A percentile compares a stretch with the other conserved stretches of the same genome.
These are phyloP conservation scores for Meyerozyma athensensis DNA, from an alignment of 1,139 yeast genomes.

Conservation along the genomic window DNA sequence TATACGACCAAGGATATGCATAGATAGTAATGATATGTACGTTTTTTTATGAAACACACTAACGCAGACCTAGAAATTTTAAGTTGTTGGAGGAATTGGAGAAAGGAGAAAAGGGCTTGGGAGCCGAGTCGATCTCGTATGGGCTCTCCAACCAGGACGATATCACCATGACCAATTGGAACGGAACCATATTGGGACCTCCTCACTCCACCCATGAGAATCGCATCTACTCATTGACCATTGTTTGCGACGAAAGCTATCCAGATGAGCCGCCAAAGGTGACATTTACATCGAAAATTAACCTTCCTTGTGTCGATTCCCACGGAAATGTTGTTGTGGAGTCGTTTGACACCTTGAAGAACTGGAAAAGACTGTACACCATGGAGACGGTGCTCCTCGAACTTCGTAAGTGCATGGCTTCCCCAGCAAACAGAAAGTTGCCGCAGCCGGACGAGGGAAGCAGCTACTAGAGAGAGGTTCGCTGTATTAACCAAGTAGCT, in stretches of 20 bases:
- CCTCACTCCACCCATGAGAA: slow-evolving; percentile 94
- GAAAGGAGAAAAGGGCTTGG: slow-evolving; percentile 96
- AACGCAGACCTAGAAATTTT: slow-evolving; percentile 79
- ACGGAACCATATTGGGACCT: slow-evolving; percentile 94
- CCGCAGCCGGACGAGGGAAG: slow-evolving; percentile 91
- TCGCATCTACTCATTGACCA: slow-evolving; percentile 78
- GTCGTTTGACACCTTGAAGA: slow-evolving; percentile 64
- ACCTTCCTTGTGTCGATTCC: slow-evolving; percentile 81
- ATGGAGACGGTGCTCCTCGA: slow-evolving; percentile 91
- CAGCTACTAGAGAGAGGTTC: slow-evolving; percentile 42
- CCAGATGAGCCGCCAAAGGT: slow-evolving; percentile 89
- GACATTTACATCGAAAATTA: slow-evolving; percentile 73
- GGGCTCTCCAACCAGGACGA: slow-evolving; percentile 88
- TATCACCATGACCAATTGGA: slow-evolving; percentile 90
- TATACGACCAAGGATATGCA: too few relatives aligned
- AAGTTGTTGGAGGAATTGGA: slow-evolving; percentile 92
- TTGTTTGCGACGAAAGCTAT: slow-evolving; percentile 78
- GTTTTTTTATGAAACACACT: too few relatives aligned
- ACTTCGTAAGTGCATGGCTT: slow-evolving; percentile 80
- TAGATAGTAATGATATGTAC: not conserved
- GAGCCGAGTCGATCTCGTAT: slow-evolving; percentile 94
- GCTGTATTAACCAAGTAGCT: too few relatives aligned
- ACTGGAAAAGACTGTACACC: slow-evolving; percentile 85
- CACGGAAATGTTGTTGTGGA: slow-evolving; percentile 62
- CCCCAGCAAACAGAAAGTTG: slow-evolving; percentile 74